Evolutionary conservation across 1,284 basidiomycete genomes (phyloP).

Genomic region (Ustilago nuda): DNA sequence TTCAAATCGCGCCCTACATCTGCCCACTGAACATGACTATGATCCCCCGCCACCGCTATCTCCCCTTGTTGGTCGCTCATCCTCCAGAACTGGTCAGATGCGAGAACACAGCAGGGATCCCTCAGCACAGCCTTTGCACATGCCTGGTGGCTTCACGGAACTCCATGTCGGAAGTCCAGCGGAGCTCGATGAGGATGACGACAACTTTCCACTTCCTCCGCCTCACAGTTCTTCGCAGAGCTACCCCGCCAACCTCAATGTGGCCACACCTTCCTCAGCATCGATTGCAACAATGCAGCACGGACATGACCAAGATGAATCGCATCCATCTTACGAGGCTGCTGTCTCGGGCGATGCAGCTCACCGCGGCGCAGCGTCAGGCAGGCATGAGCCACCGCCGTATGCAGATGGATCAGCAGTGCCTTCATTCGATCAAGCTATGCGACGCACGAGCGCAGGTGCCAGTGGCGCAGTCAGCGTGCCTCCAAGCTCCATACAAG

Average conservation of each 20-base stretch:
- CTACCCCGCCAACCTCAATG: constrained; percentile 9
- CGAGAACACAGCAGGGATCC: background rate
- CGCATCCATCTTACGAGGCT: constrained; percentile 38
- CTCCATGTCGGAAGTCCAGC: background rate
- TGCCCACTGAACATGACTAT: background rate
- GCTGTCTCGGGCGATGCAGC: constrained; percentile 18
- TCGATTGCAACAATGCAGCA: constrained; percentile 3
- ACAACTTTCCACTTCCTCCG: constrained; percentile 1
- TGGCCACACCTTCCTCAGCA: background rate
- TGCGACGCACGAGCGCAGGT: constrained; percentile 10
- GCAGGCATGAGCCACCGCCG: constrained; percentile 33
- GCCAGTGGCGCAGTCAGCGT: background rate
- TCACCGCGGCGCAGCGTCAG: background rate
- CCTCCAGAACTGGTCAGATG: background rate
- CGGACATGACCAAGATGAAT: constrained; percentile 3
- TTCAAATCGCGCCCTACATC: background rate
- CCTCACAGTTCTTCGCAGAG: background rate
- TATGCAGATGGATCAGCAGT: constrained; percentile 27
- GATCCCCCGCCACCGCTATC: constrained; percentile 37
- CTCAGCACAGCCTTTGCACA: background rate
- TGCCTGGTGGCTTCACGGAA: background rate
- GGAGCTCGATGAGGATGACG: background rate
- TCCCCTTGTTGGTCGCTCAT: constrained; percentile 13
- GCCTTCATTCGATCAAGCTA: constrained; percentile 39
- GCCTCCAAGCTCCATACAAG: background rate